A percentile compares a stretch with the other conserved stretches of the same genome.
These are phyloP conservation scores for Tulasnella sp. DNA, from an alignment of 768 basidiomycete species.

Conservation along the genomic window DNA sequence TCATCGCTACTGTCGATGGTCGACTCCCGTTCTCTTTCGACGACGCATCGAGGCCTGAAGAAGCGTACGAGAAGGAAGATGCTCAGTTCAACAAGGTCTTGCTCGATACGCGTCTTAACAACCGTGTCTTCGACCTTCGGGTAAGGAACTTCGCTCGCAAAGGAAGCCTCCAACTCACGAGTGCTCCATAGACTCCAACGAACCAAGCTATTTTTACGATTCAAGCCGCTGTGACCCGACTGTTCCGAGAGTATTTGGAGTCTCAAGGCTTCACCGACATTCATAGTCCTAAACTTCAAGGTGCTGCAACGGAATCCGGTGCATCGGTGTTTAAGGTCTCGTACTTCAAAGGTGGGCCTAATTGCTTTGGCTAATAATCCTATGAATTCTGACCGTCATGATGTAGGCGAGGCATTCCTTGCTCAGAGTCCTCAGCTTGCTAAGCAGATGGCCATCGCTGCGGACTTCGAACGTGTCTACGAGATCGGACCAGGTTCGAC, in stretches of 20 bases:
- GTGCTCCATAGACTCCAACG: constrained; percentile 35
- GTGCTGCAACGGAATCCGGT: constrained; percentile 92
- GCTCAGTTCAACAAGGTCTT: constrained; percentile 66
- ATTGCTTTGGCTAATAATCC: neutral
- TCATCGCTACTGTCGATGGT: constrained; percentile 65
- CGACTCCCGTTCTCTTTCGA: constrained; percentile 85
- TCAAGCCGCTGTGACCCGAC: constrained; percentile 74
- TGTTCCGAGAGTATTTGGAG: constrained; percentile 78
- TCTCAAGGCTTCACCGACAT: constrained; percentile 79
- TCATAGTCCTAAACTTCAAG: constrained; percentile 94
- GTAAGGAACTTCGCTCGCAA: constrained; percentile 35
- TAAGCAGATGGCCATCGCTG: constrained; percentile 99
- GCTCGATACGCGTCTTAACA: constrained; percentile 88
- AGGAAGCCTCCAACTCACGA: neutral
- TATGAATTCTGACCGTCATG: neutral
- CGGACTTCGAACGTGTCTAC: constrained; percentile 96
- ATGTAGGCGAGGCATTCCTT: constrained; percentile 71
- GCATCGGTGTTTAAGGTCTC: constrained; percentile 95
- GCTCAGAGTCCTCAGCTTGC: constrained; percentile 96
- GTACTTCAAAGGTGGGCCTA: constrained; percentile 79
- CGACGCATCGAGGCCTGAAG: constrained; percentile 79
- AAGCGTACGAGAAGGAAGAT: constrained; percentile 48
- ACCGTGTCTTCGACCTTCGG: constrained; percentile 86
- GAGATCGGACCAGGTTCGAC: constrained; percentile 60
- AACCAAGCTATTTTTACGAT: constrained; percentile 94